Evolutionary conservation across 2,329 filamentous ascomycete genomes (phyloP).

Genomic region (Corynespora cassiicola): DNA sequence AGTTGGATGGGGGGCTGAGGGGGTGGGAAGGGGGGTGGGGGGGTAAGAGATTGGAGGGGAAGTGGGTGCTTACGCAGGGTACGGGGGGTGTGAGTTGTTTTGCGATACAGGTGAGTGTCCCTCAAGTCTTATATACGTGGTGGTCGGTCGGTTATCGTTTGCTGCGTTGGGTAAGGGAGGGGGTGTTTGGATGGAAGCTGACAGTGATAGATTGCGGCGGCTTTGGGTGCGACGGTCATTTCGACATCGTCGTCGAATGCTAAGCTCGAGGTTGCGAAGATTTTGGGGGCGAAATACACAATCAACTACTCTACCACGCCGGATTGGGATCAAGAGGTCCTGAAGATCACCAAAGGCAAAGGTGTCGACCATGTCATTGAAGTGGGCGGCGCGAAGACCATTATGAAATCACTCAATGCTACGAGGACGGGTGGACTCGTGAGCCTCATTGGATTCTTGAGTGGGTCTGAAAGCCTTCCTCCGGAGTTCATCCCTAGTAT

Average conservation of each 20-base stretch:
- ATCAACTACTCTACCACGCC: slow-evolving; percentile 57
- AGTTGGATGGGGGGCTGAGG: slow-evolving; percentile 9
- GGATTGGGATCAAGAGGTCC: slow-evolving; percentile 55
- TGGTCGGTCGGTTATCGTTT: background rate
- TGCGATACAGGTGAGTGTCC: no score
- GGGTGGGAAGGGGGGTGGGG: slow-evolving; percentile 7
- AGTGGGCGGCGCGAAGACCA: slow-evolving; percentile 49
- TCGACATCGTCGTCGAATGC: slow-evolving; percentile 59
- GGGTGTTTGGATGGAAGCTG: slow-evolving; percentile 1
- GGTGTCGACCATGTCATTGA: slow-evolving; percentile 54
- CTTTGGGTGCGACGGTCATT: slow-evolving; percentile 53
- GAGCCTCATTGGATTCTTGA: slow-evolving; percentile 53
- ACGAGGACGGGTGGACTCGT: slow-evolving; percentile 55
- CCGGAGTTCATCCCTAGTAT: slow-evolving; percentile 18
- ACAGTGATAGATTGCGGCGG: slow-evolving; percentile 57
- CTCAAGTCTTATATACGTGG: background rate
- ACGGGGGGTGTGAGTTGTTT: slow-evolving; percentile 71
- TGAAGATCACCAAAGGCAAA: slow-evolving; percentile 48
- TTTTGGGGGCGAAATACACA: slow-evolving; percentile 51
- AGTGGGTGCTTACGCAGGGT: slow-evolving; percentile 66
- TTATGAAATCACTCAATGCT: slow-evolving; percentile 54
- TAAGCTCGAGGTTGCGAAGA: slow-evolving; percentile 51
- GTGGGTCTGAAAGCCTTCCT: slow-evolving; percentile 9
- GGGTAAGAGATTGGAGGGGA: slow-evolving; percentile 17
- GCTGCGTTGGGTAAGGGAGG: no score